phyloP scores from a whole-genome alignment of 345 rosid genomes.

The Salix caprea region DNA sequence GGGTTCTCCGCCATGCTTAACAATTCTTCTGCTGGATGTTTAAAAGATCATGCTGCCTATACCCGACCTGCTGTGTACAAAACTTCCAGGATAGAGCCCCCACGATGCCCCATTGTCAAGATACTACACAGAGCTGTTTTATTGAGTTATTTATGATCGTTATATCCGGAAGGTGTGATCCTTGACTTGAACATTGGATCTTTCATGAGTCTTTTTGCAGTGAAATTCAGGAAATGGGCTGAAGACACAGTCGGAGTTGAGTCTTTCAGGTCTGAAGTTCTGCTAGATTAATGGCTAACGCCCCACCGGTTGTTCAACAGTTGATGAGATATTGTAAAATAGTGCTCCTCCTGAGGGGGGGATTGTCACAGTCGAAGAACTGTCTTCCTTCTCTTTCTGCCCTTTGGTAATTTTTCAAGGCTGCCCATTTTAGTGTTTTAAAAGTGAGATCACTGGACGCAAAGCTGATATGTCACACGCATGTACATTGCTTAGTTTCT shows the following conservation, averaged over 20 bases:
- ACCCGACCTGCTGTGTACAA: background rate
- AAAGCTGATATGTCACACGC: background rate
- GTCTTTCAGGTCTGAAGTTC: background rate
- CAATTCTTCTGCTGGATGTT: background rate
- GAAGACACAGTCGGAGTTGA: background rate
- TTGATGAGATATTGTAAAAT: background rate
- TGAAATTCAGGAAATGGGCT: background rate
- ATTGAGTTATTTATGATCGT: background rate
- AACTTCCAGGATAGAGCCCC: background rate
- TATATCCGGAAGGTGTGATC: background rate
- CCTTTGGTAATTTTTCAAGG: too few species aligned
- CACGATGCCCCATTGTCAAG: background rate
- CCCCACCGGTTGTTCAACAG: background rate
- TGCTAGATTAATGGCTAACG: background rate
- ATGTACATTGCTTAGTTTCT: background rate
- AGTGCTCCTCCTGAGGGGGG: background rate
- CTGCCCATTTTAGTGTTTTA: background rate
- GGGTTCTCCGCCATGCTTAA: background rate
- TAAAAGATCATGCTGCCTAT: background rate
- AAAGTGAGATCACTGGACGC: background rate
- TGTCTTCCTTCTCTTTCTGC: too few species aligned
- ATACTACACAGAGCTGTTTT: background rate
- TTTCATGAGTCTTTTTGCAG: background rate
- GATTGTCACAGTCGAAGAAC: too few species aligned
- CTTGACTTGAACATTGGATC: background rate